These are phyloP conservation scores for Aureobasidium namibiae DNA, from an alignment of 2,329 filamentous ascomycete genomes.

Conservation along the genomic window DNA sequence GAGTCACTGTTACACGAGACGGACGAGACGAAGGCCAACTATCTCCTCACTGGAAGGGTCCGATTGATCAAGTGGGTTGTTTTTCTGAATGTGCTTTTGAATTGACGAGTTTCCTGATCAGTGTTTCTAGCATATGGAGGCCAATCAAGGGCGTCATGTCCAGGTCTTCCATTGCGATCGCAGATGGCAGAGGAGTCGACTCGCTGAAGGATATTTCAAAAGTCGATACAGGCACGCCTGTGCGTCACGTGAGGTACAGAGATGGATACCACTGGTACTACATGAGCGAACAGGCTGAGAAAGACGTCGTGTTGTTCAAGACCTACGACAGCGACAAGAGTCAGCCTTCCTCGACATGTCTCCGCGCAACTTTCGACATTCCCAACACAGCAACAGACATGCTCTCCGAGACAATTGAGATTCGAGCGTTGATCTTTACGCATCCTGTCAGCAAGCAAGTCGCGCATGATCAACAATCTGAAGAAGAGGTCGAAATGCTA, in stretches of 20 bases:
- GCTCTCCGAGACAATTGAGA: slow-evolving; percentile 16
- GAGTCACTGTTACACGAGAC: slow-evolving; percentile 19
- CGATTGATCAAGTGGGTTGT: slow-evolving; percentile 17
- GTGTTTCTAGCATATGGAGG: not conserved
- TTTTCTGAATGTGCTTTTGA: no score
- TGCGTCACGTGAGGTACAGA: slow-evolving; percentile 21
- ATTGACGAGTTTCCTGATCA: not conserved
- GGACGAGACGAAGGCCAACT: slow-evolving; percentile 23
- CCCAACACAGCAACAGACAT: not conserved
- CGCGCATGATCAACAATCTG: not conserved
- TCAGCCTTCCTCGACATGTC: slow-evolving; percentile 16
- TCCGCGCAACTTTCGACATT: slow-evolving; percentile 22
- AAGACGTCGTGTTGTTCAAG: slow-evolving; percentile 22
- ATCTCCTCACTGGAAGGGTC: slow-evolving; percentile 17
- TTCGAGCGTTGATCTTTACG: slow-evolving; percentile 22
- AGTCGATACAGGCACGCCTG: slow-evolving; percentile 15
- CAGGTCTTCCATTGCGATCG: slow-evolving; percentile 22
- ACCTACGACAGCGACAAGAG: slow-evolving; percentile 20
- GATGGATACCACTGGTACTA: slow-evolving; percentile 24
- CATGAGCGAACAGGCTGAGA: slow-evolving; percentile 19
- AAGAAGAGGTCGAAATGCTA: not conserved
- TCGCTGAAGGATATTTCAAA: slow-evolving; percentile 19
- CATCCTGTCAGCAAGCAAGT: slow-evolving; percentile 14
- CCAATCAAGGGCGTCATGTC: slow-evolving; percentile 20
- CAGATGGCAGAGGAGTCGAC: slow-evolving; percentile 19